A percentile compares a stretch with the other conserved stretches of the same genome.
Evolutionary conservation across 805 yeast species (phyloP).

Genomic region (Starmerella bombicola): DNA sequence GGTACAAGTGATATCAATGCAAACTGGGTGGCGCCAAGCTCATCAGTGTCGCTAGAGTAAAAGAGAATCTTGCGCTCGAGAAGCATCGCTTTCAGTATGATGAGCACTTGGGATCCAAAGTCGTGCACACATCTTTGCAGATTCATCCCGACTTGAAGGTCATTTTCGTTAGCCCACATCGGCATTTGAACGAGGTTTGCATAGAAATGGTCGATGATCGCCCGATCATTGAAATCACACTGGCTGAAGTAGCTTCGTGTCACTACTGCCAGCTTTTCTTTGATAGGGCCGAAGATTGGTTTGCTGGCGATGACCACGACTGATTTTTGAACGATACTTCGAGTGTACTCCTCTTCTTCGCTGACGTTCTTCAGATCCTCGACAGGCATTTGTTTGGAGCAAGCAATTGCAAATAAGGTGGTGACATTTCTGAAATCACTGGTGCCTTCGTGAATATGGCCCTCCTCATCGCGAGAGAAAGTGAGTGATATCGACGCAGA

Average conservation of each 20-base stretch:
- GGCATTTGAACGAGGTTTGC: conserved; percentile 39
- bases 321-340: conserved; percentile 85
- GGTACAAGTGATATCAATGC: conserved; percentile 77
- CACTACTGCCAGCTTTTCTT: conserved; percentile 79
- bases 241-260: conserved; percentile 80
- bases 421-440: conserved; percentile 35
- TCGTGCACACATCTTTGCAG: conserved; percentile 50
- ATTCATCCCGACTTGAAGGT: conserved; percentile 61
- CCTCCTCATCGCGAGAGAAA: conserved; percentile 31
- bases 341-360: conserved; percentile 45
- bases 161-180: conserved; percentile 37
- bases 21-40: conserved; percentile 69
- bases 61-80: conserved; percentile 64
- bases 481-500: conserved; percentile 36
- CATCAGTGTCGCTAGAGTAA: conserved; percentile 68
- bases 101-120: conserved; percentile 47
- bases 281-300: conserved; percentile 75
- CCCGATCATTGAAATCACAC: conserved; percentile 56
- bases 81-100: conserved; percentile 62
- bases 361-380: conserved; percentile 44
- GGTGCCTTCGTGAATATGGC: conserved; percentile 30
- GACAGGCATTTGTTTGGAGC: conserved; percentile 70
- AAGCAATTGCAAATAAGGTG: conserved; percentile 89
- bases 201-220: conserved; percentile 54
- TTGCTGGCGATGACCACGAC: conserved; percentile 74